These are phyloP conservation scores for Sporobolomyces phaffii DNA, from an alignment of 768 basidiomycete species.

Conservation along the genomic window DNA sequence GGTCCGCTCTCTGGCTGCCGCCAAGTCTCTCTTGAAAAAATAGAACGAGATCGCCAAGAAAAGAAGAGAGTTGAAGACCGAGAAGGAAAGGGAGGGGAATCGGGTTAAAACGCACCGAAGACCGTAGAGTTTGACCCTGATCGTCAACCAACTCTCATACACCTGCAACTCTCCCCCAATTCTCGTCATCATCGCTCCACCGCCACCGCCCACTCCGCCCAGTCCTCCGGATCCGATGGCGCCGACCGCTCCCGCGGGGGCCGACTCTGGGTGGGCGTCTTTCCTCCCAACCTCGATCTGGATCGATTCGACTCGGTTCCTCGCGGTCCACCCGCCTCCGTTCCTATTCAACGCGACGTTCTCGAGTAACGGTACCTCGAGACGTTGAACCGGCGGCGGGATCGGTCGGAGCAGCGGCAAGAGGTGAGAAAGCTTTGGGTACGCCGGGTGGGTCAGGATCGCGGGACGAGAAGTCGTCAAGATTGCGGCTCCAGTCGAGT, in stretches of 20 bases:
- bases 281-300: conserved; percentile 5
- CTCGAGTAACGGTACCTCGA: conserved; percentile 10
- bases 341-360: neutral
- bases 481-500: neutral
- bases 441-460: neutral
- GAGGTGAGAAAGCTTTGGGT: neutral
- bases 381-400: neutral
- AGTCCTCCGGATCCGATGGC: neutral
- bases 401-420: neutral
- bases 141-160: conserved; percentile 16
- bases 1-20: no score
- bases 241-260: no score
- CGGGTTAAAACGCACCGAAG: neutral
- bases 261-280: conserved; percentile 10
- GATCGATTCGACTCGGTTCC: neutral
- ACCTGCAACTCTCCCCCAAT: conserved; percentile 21
- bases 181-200: neutral
- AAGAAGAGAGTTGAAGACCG: no score
- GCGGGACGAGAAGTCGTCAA: conserved; percentile 14
- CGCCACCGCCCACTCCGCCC: neutral
- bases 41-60: no score
- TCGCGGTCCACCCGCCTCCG: neutral
- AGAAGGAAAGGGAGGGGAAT: neutral
- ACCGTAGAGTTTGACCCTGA: conserved; percentile 12
- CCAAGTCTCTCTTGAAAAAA: no score